Conservation (phyloP, 2,329 filamentous ascomycete genomes). For the Colletotrichum orchidophilum region DNA sequence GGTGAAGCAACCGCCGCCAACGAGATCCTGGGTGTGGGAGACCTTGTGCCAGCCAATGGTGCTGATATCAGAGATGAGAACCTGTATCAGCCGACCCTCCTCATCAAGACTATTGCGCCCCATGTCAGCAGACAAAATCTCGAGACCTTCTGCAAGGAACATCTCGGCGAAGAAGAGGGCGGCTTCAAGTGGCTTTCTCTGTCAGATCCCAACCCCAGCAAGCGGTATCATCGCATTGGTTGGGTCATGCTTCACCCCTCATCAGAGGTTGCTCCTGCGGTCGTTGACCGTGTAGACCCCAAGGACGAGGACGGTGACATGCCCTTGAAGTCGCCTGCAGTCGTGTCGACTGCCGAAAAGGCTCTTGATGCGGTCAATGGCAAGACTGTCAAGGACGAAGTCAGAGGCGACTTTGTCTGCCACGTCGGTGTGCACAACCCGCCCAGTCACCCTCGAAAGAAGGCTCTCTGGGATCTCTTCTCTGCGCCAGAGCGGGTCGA, state of each 20-base stretch:
- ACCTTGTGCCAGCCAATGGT: constrained; percentile 83
- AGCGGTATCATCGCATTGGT: constrained; percentile 96
- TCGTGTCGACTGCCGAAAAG: constrained; percentile 76
- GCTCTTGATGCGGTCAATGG: constrained; percentile 95
- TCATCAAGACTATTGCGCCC: constrained; percentile 98
- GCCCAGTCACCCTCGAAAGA: constrained; percentile 86
- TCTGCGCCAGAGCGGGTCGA: constrained; percentile 93
- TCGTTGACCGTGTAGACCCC: constrained; percentile 76
- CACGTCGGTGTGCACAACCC: constrained; percentile 97
- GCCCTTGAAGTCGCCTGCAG: constrained; percentile 61
- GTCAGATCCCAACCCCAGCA: constrained; percentile 95
- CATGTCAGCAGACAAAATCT: constrained; percentile 94
- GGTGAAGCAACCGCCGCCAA: constrained; percentile 91
- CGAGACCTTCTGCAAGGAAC: constrained; percentile 93
- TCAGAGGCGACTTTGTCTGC: constrained; percentile 94
- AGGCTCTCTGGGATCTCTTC: constrained; percentile 96
- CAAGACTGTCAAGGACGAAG: constrained; percentile 95
- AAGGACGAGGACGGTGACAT: constrained; percentile 73
- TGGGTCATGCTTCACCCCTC: constrained; percentile 96
- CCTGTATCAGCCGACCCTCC: constrained; percentile 86
- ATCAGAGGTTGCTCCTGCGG: constrained; percentile 64
- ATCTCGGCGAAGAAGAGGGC: constrained; percentile 88
- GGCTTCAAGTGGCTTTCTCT: constrained; percentile 96
- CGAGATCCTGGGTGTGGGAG: constrained; percentile 91
- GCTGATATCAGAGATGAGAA: constrained; percentile 91